Evolutionary conservation across 2,329 filamentous ascomycete genomes (phyloP).

Genomic region (Chaetomium globosum): DNA sequence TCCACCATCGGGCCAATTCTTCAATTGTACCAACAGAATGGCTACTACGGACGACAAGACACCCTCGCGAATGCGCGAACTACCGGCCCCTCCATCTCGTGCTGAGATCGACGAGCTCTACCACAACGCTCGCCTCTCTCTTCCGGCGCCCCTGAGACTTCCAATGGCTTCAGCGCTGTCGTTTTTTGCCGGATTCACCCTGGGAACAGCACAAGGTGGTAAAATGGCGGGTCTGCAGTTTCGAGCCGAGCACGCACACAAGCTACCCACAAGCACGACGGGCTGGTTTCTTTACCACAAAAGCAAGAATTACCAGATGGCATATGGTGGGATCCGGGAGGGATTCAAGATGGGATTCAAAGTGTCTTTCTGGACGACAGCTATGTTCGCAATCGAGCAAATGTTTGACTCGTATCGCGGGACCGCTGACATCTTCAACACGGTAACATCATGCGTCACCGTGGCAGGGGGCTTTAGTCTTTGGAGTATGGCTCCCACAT

Average conservation of each 20-base stretch:
- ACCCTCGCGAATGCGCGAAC: constrained; percentile 16
- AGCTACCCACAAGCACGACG: constrained; percentile 76
- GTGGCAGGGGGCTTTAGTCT: constrained; percentile 86
- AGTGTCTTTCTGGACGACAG: constrained; percentile 70
- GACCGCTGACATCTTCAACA: constrained; percentile 75
- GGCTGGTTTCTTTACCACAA: constrained; percentile 99
- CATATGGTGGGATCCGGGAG: constrained; percentile 75
- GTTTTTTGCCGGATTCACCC: constrained; percentile 67
- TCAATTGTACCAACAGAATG: constrained; percentile 12
- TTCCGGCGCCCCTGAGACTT: constrained; percentile 67
- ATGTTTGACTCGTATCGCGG: constrained; percentile 74
- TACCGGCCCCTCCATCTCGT: constrained; percentile 28
- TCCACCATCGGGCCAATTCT: background rate
- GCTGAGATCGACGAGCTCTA: constrained; percentile 43
- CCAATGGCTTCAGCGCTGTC: constrained; percentile 65
- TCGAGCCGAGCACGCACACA: constrained; percentile 94
- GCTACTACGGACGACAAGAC: constrained; percentile 21
- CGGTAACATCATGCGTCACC: constrained; percentile 77
- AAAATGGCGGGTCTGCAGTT: constrained; percentile 78
- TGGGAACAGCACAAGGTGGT: constrained; percentile 74
- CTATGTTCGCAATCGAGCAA: constrained; percentile 83
- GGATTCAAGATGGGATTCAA: constrained; percentile 73
- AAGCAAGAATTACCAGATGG: constrained; percentile 89
- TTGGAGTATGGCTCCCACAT: constrained; percentile 60
- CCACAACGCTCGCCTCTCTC: constrained; percentile 57